Evolutionary conservation across 108 stramenopile species (phyloP).

Genomic region (Conticribra weissflogii): DNA sequence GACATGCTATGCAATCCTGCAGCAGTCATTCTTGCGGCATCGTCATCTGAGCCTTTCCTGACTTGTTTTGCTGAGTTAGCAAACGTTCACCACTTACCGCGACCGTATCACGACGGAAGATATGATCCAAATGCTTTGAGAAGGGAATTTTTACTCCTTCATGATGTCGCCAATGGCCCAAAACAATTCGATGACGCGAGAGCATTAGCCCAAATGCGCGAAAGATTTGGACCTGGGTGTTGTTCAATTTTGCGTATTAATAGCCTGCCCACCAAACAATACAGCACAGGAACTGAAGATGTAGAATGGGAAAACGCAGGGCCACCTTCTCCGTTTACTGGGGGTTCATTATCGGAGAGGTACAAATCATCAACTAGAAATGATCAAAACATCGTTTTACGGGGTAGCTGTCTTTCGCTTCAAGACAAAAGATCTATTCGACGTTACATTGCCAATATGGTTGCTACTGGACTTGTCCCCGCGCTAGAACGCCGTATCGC

Average conservation of each 20-base stretch:
- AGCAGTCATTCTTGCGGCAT: slow-evolving; percentile 39
- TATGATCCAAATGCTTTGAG: slow-evolving; percentile 70
- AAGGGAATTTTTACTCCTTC: slow-evolving; percentile 78
- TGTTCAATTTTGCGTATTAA: slow-evolving; percentile 70
- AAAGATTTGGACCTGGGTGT: slow-evolving; percentile 69
- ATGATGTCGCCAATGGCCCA: slow-evolving; percentile 72
- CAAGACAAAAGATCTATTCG: slow-evolving; percentile 70
- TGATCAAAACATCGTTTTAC: slow-evolving; percentile 14
- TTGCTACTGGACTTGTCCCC: slow-evolving; percentile 63
- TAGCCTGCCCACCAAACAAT: slow-evolving; percentile 44
- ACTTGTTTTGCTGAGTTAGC: slow-evolving; percentile 44
- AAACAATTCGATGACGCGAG: slow-evolving; percentile 52
- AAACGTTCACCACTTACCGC: slow-evolving; percentile 68
- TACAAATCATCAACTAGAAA: slow-evolving; percentile 14
- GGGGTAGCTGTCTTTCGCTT: slow-evolving; percentile 53
- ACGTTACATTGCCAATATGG: slow-evolving; percentile 66
- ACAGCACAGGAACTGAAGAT: slow-evolving; percentile 46
- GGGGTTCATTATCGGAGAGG: slow-evolving; percentile 9
- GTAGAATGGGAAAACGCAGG: slow-evolving; percentile 55
- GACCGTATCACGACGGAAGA: slow-evolving; percentile 59
- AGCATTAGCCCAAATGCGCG: slow-evolving; percentile 46
- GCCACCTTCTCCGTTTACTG: slow-evolving; percentile 38
- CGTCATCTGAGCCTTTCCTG: slow-evolving; percentile 33
- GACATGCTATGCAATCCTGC: slow-evolving; percentile 44
- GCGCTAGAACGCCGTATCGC: slow-evolving; percentile 83